A percentile compares a stretch with the other conserved stretches of the same genome.
Conservation (phyloP, 129 eudicot genomes). For the Flaveria sonorensis region DNA sequence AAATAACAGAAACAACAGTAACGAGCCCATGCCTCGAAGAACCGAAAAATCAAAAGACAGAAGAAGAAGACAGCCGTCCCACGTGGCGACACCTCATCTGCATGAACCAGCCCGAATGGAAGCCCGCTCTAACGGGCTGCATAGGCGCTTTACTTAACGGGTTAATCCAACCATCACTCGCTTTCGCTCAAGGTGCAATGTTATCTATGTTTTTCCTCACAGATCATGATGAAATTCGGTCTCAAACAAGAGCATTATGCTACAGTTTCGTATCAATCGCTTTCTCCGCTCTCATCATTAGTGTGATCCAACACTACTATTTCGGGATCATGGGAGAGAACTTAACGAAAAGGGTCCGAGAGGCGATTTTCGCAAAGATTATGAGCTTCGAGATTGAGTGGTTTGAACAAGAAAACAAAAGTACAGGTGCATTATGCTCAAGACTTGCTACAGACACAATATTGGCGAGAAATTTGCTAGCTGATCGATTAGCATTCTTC, state of each 20-base stretch:
- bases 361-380: constrained; percentile 26
- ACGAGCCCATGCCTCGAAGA: background rate
- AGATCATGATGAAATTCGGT: constrained; percentile 28
- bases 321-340: constrained; percentile 47
- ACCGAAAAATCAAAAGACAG: background rate
- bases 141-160: constrained; percentile 39
- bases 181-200: constrained; percentile 40
- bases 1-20: constrained; percentile 16
- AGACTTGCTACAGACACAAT: constrained; percentile 38
- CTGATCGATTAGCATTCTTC: constrained; percentile 41
- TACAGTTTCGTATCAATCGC: constrained; percentile 31
- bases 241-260: constrained; percentile 35
- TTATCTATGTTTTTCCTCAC: constrained; percentile 34
- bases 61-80: constrained; percentile 24
- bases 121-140: constrained; percentile 34
- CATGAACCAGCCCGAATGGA: constrained; percentile 42
- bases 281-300: constrained; percentile 24
- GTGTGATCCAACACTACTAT: constrained; percentile 42
- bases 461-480: constrained; percentile 41
- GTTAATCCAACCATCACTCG: constrained; percentile 32
- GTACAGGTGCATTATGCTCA: constrained; percentile 36
- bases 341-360: constrained; percentile 38
- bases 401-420: constrained; percentile 44
- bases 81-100: constrained; percentile 24
- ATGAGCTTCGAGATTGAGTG: constrained; percentile 43